Base-by-base conservation (phyloP, 2,329 filamentous ascomycete species). In the Aspergillus ochraceus region DNA sequence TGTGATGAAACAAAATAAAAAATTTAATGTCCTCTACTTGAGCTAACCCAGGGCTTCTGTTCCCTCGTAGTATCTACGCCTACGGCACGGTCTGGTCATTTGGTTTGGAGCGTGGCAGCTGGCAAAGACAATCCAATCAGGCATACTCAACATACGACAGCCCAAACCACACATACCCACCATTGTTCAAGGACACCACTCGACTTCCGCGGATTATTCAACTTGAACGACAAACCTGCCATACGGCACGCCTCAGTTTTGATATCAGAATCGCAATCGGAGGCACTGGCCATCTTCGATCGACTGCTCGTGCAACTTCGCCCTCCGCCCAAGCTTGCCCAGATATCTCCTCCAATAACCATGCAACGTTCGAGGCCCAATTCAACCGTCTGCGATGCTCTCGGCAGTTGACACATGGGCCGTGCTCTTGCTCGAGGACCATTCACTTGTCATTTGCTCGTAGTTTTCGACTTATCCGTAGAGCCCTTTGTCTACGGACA, bases 21-120 rank as follows among this genome's bases (percentile, higher is more conserved):
- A 90, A 87, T 62, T 62, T 57, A 66, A 68, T 73, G 77, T 89
- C 87, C 88, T 87, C 86, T 88, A 89, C 86, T 45, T 42, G 36
- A 42, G 36, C 36, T 42, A 42, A 42, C 36, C 14, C 14, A 42
- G 17, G 36, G 36, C 36, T n/a, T 42, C 14, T 17, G 36, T n/a
- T 19, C 36, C 14, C 17, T 17, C 36, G 36, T 42, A 42, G 36
- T 42, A 17, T 42, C 14, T 42, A 14, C 36, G 14, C 17, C 17
- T 42, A n/a, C 36, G 36, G 17, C 24, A 24, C 36, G 6, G 6
- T 42, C 36, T 42, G 36, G 36, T n/a, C 17, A 42, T 42, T 42
- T 14, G 17, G 4, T n/a, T 42, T n/a, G 4, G 14, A n/a, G 6
- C 36, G 14, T 42, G 36, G 36, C 14, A 42, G 17, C 36, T n/a